These are phyloP conservation scores for Punica granatum DNA, from an alignment of 345 rosid species.

Conservation along the genomic window DNA sequence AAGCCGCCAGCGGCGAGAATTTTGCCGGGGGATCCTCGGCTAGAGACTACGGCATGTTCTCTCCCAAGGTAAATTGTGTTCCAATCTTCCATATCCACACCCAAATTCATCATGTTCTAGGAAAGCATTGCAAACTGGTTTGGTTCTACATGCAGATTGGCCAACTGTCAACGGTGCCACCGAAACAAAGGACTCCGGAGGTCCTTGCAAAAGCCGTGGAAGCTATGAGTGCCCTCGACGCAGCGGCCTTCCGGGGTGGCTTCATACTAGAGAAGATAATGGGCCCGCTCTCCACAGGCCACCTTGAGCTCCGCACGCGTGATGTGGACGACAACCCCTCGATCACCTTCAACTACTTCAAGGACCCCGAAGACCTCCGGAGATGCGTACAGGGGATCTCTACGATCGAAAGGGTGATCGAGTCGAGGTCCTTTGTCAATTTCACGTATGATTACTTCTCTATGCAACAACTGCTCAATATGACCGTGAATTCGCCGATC, in stretches of 20 bases:
- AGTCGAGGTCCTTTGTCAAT: constrained; percentile 20
- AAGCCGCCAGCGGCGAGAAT: constrained; percentile 27
- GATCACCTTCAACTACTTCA: constrained; percentile 37
- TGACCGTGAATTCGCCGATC: constrained; percentile 29
- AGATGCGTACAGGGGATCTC: constrained; percentile 29
- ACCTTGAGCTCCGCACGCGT: constrained; percentile 22
- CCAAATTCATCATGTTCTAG: neutral
- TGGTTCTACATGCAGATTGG: constrained; percentile 22
- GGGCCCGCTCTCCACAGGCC: constrained; percentile 31
- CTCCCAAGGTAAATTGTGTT: constrained; percentile 18
- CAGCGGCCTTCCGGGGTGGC: constrained; percentile 22
- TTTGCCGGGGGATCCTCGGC: constrained; percentile 6
- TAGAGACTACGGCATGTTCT: constrained; percentile 26
- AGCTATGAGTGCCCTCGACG: constrained; percentile 14
- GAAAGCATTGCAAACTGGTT: too few species aligned
- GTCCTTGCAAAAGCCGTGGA: constrained; percentile 23
- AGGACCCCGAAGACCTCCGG: constrained; percentile 31
- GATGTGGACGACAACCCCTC: constrained; percentile 27
- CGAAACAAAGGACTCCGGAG: constrained; percentile 31
- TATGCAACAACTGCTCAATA: constrained; percentile 19
- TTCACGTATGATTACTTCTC: constrained; percentile 24
- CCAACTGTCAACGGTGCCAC: constrained; percentile 31
- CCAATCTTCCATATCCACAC: too few species aligned
- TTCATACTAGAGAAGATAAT: constrained; percentile 31
- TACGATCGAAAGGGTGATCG: constrained; percentile 22